Percentiles rank a stretch among this genome's conserved stretches.
phyloP scores from a whole-genome alignment of 129 eudicot species.

The Artemisia argyi region DNA sequence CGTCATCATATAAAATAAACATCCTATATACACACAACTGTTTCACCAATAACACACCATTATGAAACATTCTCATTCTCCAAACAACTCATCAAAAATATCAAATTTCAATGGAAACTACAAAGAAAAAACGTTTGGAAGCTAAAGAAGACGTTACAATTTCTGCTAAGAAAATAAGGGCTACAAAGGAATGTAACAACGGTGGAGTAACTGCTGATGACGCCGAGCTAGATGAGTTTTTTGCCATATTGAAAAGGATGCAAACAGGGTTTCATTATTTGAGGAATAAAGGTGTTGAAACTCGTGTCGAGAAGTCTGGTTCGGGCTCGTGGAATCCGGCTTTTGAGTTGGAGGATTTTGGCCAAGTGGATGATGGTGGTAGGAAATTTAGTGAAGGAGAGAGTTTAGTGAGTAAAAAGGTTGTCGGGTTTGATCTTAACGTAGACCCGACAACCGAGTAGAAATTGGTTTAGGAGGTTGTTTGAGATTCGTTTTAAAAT shows the following conservation, averaged over 20 bases:
- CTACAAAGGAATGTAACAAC: neutral
- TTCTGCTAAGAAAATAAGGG: slow-evolving; percentile 20
- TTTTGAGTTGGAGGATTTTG: slow-evolving; percentile 33
- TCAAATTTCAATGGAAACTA: slow-evolving; percentile 15
- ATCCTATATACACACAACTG: too few species aligned
- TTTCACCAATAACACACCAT: too few species aligned
- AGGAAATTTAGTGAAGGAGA: neutral
- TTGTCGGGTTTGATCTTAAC: slow-evolving; percentile 25
- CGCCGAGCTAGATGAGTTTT: slow-evolving; percentile 29
- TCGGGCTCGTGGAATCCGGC: slow-evolving; percentile 15
- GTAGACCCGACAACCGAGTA: slow-evolving; percentile 18
- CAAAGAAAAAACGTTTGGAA: slow-evolving; percentile 28
- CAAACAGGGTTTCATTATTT: slow-evolving; percentile 9
- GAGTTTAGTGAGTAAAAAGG: neutral
- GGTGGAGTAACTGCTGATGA: slow-evolving; percentile 21
- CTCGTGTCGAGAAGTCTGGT: slow-evolving; percentile 1
- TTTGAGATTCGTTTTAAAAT: neutral
- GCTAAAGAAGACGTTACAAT: slow-evolving; percentile 3
- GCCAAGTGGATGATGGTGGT: slow-evolving; percentile 5
- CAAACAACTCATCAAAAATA: too few species aligned
- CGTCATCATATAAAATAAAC: too few species aligned
- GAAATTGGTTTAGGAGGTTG: neutral
- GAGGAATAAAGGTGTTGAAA: neutral
- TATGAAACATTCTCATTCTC: too few species aligned
- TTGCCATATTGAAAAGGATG: slow-evolving; percentile 24